Percentiles rank a stretch among this genome's conserved stretches.
Evolutionary conservation across 2,329 filamentous ascomycete genomes (phyloP).

Genomic region (Aureobasidium sp.): DNA sequence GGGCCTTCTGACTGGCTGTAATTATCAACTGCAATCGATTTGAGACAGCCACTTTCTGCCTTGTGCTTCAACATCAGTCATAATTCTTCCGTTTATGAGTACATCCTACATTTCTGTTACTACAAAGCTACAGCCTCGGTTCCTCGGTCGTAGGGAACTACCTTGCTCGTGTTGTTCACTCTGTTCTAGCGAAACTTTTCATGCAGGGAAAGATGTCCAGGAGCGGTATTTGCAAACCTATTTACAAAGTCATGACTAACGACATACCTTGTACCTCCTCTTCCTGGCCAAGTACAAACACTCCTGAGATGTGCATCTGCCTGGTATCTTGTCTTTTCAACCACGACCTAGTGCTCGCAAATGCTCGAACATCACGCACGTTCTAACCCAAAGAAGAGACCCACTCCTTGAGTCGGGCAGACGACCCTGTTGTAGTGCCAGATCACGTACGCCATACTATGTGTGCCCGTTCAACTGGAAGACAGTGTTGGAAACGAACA

Average conservation of each 20-base stretch:
- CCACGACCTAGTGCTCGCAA: constrained; percentile 63
- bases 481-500: constrained; percentile 71
- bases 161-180: not conserved
- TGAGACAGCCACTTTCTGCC: not conserved
- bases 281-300: constrained; percentile 51
- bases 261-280: not conserved
- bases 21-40: not conserved
- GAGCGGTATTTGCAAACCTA: not conserved
- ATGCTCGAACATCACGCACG: constrained; percentile 59
- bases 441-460: too few species aligned
- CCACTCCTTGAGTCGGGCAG: constrained; percentile 72
- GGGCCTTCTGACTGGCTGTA: constrained; percentile 64
- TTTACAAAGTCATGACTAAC: not conserved
- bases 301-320: constrained; percentile 61
- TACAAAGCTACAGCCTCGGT: not conserved
- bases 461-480: constrained; percentile 58
- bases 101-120: not conserved
- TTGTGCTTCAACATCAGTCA: not conserved
- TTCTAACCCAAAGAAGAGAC: constrained; percentile 66
- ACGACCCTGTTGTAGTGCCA: constrained; percentile 48
- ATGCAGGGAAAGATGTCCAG: not conserved
- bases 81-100: not conserved
- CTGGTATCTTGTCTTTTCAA: constrained; percentile 64
- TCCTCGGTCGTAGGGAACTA: constrained; percentile 2
- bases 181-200: not conserved